Evolutionary conservation across 345 rosid species (phyloP), one percentile per base, ranked within the genome.

Genomic region (Rhizophora apiculata): DNA sequence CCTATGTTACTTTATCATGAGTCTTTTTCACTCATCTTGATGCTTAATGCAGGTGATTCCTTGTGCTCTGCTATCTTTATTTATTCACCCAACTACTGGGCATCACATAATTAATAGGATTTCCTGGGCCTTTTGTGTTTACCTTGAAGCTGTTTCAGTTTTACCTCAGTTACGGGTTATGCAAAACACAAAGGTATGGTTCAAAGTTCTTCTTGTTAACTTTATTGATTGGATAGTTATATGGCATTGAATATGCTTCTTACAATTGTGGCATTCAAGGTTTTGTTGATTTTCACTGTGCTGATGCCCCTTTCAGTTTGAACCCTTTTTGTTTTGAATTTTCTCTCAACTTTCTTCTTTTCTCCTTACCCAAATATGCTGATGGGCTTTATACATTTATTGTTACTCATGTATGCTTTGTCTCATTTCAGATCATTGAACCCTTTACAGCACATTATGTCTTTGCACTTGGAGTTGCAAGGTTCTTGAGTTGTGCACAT

Each of bases 121-220:
- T 48, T 87, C 75, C 60, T 96, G 99, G 98, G 98, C 97, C 0
- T 92, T 92, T 69, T 87, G 94, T 75, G 98, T 96, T 19, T 96
- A 96, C 79, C 83, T 92, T 58, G 99, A 96, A 87, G 94, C 99
- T 77, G 93, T 88, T 70, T 96, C 99, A 3, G 99, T 96, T 6
- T 73, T 90, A 59, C 99, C 99, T 11, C 99, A 96, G 83, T 74
- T 96, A 81, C 86, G 96, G 55, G 98, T 96, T 71, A 96, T 96
- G 99, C 99, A 96, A 79, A 96, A 92, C 86, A 92, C 99, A 9
- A 96, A 96, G 94, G 98, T 96, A 49, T 26, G 11, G 11, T 67
- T 54, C 4, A n/a, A 54, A 54, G 58, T 54, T n/a, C n/a, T 20
- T 24, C 58, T 20, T 6, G 58, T 54, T 24, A n/a, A 24, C 26